Base-by-base conservation (phyloP, 768 basidiomycete species). In the Candolleomyces efflorescens region DNA sequence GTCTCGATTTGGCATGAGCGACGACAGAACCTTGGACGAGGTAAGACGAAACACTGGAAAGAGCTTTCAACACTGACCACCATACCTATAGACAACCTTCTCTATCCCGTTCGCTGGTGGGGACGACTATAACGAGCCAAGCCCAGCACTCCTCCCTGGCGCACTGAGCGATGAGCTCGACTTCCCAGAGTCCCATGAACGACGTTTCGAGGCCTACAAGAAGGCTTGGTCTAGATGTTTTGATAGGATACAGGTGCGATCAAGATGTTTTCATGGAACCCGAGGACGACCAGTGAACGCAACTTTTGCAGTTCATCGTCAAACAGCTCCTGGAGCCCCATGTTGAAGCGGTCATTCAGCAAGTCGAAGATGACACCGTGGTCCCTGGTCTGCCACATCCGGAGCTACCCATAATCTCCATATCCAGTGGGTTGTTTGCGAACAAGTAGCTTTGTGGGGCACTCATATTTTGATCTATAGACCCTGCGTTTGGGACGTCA, bases 191-290 rank as follows among this genome's bases (percentile, higher is more conserved):
- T 22, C 46, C 4, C 47, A 56, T 20, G 47, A 62, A 3, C 46
- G 44, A 2, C 77, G 84, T 23, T 70, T 86, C 50, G 63, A 75
- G 48, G 82, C 80, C 5, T 90, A 89, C 66, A 78, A 66, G 51
- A 64, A 62, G 1, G 82, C 82, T 1, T 90, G 87, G 87, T 71
- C 62, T 54, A 83, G 77, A 58, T 88, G 86, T 65, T 68, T 87
- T 26, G 65, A 71, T 9, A 78, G 80, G 17, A 70, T 87, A 18
- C 81, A 83, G 72, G 85, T 87, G 60, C 18, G 76, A 15, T 38
- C 43, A 22, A 5, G 17, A 4, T 41, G 22, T 3, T 50, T 3
- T 20, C 26, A 24, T 32, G 27, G 36, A 32, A 85, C 18, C 70
- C 83, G 3, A 69, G 73, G 17, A 67, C 73, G 0, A 64, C 89